Percentiles rank a stretch among this genome's conserved stretches.
phyloP scores from a whole-genome alignment of 2,329 filamentous ascomycete species.

The Gaeumannomyces sp. region DNA sequence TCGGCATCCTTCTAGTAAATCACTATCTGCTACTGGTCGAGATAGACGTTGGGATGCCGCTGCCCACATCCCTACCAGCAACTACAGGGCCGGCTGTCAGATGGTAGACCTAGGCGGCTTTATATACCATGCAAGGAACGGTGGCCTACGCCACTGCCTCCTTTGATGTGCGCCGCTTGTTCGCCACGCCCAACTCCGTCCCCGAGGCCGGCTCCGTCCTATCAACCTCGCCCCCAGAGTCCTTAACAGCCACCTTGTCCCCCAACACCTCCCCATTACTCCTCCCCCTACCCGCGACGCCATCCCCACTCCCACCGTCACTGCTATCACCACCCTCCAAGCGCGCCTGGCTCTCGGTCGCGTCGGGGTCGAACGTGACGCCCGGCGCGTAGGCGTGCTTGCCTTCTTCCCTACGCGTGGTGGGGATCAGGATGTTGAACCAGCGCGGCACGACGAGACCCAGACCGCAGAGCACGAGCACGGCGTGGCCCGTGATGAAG shows the following conservation, averaged over 20 bases:
- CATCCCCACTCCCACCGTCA: no score
- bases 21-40: no score
- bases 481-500: constrained; percentile 40
- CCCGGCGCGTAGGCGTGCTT: constrained; percentile 7
- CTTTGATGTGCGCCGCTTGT: background rate
- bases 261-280: background rate
- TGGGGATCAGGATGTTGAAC: constrained; percentile 46
- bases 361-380: background rate
- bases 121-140: no score
- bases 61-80: no score
- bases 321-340: background rate
- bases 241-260: background rate
- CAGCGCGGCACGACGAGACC: constrained; percentile 48
- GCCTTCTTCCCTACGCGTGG: constrained; percentile 35
- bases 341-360: background rate
- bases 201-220: no score
- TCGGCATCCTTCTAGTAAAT: no score
- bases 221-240: no score
- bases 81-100: no score
- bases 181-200: no score
- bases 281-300: background rate
- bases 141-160: no score
- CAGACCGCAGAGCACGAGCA: constrained; percentile 38
- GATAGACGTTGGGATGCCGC: no score
- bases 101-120: no score